Base-by-base conservation (phyloP, 345 rosid genomes). In the Brassica juncea region DNA sequence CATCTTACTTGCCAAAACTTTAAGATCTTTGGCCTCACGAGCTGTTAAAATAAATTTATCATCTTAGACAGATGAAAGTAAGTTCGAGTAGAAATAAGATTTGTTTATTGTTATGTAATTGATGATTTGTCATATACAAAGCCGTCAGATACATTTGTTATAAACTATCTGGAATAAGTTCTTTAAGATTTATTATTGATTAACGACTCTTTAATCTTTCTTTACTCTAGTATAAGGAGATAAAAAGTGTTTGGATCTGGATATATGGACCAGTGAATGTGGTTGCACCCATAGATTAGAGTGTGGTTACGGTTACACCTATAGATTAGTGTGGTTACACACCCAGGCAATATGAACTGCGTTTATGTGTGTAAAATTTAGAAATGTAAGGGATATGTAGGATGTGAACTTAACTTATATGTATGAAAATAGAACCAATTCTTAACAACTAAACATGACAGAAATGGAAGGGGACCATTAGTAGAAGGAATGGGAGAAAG, bases 81-180 rank as follows among this genome's bases (percentile, higher is more conserved):
- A 79, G 74, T 67, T 73, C 2, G 5, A 31, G 25, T 47, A 79
- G 64, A 8, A 73, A 61, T 60, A 79, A 73, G 6, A 12, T 49
- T 23, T 30, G 14, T 19, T 44, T 32, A n/a, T 59, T 73, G 74
- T 47, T 61, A 9, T 69, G 70, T 61, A 52, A 19, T 19, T 70
- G 64, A 49, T 73, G 65, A 15, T 73, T 60, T 60, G 25, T 64
- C 44, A 19, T 19, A 25, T 52, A n/a, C 65, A 63, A 63, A 34
- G 71, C 65, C 58, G n/a, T 67, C 64, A 21, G 54, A 58, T 58
- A 67, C 73, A 66, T 58, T 72, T 72, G 82, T 44, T 58, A 72
- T 39, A 73, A 79, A 72, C 23, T n/a, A 7, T 19, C 19, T 55
- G 49, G 60, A 77, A 14, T 12, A 27, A 16, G 44, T 63, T 63